Evolutionary conservation across 2,329 filamentous ascomycete genomes (phyloP).

Genomic region (Chrysoporthe austroafricana): DNA sequence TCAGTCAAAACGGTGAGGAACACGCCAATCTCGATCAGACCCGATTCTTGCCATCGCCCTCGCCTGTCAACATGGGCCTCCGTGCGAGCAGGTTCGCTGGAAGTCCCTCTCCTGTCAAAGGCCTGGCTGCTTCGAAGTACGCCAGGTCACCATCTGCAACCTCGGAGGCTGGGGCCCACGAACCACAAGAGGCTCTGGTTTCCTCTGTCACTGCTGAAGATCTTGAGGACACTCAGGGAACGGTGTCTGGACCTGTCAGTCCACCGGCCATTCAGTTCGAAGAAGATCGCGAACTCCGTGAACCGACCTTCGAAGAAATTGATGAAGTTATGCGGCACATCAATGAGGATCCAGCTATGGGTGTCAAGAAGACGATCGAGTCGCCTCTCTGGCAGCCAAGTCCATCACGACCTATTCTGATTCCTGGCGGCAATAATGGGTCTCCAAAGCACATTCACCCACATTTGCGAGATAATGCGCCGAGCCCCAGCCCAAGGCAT

Average conservation of each 20-base stretch:
- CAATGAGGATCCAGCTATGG: slow-evolving; percentile 74
- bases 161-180: slow-evolving; percentile 29
- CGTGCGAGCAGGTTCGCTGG: slow-evolving; percentile 41
- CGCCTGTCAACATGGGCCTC: slow-evolving; percentile 34
- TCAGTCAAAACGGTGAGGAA: slow-evolving; percentile 15
- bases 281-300: slow-evolving; percentile 32
- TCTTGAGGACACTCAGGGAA: slow-evolving; percentile 38
- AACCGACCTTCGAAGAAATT: slow-evolving; percentile 76
- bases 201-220: slow-evolving; percentile 35
- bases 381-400: slow-evolving; percentile 53
- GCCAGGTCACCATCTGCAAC: slow-evolving; percentile 42
- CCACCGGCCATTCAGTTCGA: slow-evolving; percentile 34
- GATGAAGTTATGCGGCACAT: slow-evolving; percentile 91
- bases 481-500: slow-evolving; percentile 72
- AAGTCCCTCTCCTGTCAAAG: slow-evolving; percentile 40
- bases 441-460: slow-evolving; percentile 59
- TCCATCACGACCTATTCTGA: slow-evolving; percentile 43
- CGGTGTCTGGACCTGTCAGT: slow-evolving; percentile 37
- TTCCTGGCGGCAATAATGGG: slow-evolving; percentile 45
- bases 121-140: slow-evolving; percentile 53
- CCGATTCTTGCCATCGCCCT: slow-evolving; percentile 27
- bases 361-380: slow-evolving; percentile 66
- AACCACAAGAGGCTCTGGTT: slow-evolving; percentile 29
- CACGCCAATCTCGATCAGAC: slow-evolving; percentile 9
- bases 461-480: slow-evolving; percentile 68